phyloP scores from a whole-genome alignment of 495 filamentous ascomycete genomes.

The Clavariopsis aquatica region DNA sequence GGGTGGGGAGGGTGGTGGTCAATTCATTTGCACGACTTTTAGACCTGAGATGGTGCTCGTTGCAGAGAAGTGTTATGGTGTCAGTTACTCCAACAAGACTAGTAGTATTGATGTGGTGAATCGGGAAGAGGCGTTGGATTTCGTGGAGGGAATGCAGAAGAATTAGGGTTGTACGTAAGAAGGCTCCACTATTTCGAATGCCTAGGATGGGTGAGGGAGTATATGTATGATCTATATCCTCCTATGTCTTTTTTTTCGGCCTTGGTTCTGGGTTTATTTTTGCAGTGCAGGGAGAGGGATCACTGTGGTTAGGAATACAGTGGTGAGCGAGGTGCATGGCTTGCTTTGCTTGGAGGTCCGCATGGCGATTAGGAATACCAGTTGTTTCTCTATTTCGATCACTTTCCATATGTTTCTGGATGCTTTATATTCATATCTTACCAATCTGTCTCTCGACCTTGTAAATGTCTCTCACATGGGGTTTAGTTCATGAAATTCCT shows the following conservation, averaged over 20 bases:
- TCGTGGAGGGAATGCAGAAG: conserved; percentile 71
- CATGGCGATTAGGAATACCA: neutral
- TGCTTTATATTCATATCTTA: too few relatives aligned
- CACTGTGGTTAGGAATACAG: too few relatives aligned
- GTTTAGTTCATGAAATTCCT: too few relatives aligned
- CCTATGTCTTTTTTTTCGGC: neutral
- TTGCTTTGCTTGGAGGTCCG: too few relatives aligned
- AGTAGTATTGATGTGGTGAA: conserved; percentile 87
- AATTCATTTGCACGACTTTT: conserved; percentile 86
- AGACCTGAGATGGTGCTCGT: conserved; percentile 93
- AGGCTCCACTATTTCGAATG: neutral
- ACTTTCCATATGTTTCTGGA: too few relatives aligned
- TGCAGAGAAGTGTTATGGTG: conserved; percentile 97
- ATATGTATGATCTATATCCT: neutral
- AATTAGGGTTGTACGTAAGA: too few relatives aligned
- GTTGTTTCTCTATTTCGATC: too few relatives aligned
- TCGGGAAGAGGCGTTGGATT: conserved; percentile 83
- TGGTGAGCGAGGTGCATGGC: neutral
- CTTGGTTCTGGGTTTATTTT: too few relatives aligned
- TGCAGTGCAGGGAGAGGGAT: too few relatives aligned
- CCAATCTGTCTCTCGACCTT: too few relatives aligned
- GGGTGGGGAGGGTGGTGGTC: conserved; percentile 44
- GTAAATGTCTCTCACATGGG: too few relatives aligned
- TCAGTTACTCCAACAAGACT: conserved; percentile 90
- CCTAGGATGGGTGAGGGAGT: neutral